These are phyloP conservation scores for Arachis stenosperma DNA, from an alignment of 306 rosid species.

Conservation along the genomic window DNA sequence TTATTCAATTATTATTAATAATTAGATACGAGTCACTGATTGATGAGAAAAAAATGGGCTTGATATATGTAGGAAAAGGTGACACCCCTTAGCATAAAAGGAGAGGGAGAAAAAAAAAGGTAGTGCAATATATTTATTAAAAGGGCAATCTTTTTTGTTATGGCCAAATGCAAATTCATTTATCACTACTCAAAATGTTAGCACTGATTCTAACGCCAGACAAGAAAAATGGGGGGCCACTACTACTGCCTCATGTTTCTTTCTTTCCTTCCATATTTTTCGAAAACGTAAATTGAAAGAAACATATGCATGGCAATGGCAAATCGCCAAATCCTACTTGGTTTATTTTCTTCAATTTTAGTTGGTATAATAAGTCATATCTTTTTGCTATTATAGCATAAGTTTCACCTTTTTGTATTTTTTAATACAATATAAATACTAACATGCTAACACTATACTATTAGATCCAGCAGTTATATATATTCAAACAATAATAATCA, in stretches of 20 bases:
- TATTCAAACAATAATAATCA: background rate
- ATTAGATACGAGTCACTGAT: slow-evolving; percentile 30
- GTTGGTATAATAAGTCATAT: too few relatives aligned
- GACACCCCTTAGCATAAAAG: slow-evolving; percentile 26
- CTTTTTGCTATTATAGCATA: background rate
- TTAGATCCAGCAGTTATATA: background rate
- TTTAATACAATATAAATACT: too few relatives aligned
- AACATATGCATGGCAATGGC: background rate
- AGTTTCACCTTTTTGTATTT: too few relatives aligned
- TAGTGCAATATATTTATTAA: slow-evolving; percentile 2
- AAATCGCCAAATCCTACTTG: too few relatives aligned
- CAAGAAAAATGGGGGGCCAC: background rate
- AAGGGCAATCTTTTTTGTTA: slow-evolving; percentile 27
- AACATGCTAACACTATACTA: background rate
- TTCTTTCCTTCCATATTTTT: slow-evolving; percentile 30
- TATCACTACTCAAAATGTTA: slow-evolving; percentile 8
- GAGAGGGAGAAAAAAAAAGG: background rate
- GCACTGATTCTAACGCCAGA: background rate
- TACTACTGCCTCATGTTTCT: slow-evolving; percentile 22
- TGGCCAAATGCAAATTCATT: slow-evolving; percentile 15
- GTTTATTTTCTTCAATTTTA: too few relatives aligned
- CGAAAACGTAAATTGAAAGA: slow-evolving; percentile 26
- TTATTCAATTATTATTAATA: slow-evolving; percentile 9
- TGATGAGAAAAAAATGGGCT: slow-evolving; percentile 36
- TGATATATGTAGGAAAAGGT: slow-evolving; percentile 18